Conservation (phyloP, 2,329 filamentous ascomycete genomes). For the Pseudogymnoascus sp. region DNA sequence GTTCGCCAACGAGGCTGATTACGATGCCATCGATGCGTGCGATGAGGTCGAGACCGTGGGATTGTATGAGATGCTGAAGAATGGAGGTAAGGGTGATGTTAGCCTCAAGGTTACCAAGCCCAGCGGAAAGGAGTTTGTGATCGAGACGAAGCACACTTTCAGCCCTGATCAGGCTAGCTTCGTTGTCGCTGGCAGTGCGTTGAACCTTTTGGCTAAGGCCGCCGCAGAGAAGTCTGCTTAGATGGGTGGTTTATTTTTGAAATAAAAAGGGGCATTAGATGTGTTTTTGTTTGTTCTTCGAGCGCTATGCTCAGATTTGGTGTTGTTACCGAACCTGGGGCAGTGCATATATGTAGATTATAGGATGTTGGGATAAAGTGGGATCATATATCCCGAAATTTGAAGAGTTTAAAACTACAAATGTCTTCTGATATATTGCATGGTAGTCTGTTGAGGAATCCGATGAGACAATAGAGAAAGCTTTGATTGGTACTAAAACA, state of each 20-base stretch:
- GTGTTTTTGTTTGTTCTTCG: background rate
- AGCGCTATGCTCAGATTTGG: background rate
- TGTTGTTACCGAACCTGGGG: background rate
- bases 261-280: background rate
- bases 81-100: constrained; percentile 71
- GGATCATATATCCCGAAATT: background rate
- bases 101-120: constrained; percentile 58
- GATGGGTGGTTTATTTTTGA: background rate
- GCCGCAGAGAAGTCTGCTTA: constrained; percentile 9
- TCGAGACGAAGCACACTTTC: constrained; percentile 81
- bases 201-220: constrained; percentile 75
- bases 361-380: background rate
- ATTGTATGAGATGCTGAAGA: constrained; percentile 71
- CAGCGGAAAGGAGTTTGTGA: constrained; percentile 55
- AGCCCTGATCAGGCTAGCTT: constrained; percentile 87
- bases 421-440: background rate
- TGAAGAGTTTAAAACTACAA: background rate
- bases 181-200: constrained; percentile 83
- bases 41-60: constrained; percentile 80
- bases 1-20: constrained; percentile 81
- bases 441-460: background rate
- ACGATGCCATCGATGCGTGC: constrained; percentile 73
- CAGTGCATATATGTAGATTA: background rate
- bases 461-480: background rate
- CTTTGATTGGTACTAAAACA: background rate